Evolutionary conservation across 345 rosid genomes (phyloP), one percentile per base, ranked within the genome.

Genomic region (sweet orange (Citrus sinensis)): DNA sequence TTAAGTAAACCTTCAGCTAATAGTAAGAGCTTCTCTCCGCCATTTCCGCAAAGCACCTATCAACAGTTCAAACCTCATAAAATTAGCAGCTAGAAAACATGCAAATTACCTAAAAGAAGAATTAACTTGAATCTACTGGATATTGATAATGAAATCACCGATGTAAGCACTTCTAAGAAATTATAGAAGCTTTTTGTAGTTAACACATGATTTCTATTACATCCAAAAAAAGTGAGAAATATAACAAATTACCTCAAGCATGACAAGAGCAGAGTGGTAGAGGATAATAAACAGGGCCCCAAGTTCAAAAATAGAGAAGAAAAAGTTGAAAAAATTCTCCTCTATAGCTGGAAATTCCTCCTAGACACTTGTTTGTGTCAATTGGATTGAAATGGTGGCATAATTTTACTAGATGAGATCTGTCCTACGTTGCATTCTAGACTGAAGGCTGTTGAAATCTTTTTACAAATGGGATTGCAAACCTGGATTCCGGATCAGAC

Each of bases 1-100:
- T 92, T 92, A 61, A 94, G 90, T 79, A 96, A 90, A 84, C 95
- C 95, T 84, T 93, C 99, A 68, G 98, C 99, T 77, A 94, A 87
- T 76, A 89, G 88, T 60, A 92, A 82, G 42, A 96, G 87, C 84
- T 94, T 96, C 84, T 92, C 95, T 56, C 91, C 95, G 20, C 97
- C 95, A 80, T 90, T 89, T 77, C 92, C 95, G 77, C 98, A 94
- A 74, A 90, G 80, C 60, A 96, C 99, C 99, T 96, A 79, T 66
- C 32, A 56, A 59, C 64, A 70, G 72, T 54, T 58, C 79, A 84
- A 17, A 63, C 72, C 62, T 55, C 71, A 75, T 6, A 83, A 83
- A 71, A 75, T 59, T 80, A 81, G 74, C 60, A 40, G 49, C 64
- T 29, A 70, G 70, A 63, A 75, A 77, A 68, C 42, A n/a, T 4